phyloP scores from a whole-genome alignment of 768 basidiomycete species.

The Trametes cingulata region DNA sequence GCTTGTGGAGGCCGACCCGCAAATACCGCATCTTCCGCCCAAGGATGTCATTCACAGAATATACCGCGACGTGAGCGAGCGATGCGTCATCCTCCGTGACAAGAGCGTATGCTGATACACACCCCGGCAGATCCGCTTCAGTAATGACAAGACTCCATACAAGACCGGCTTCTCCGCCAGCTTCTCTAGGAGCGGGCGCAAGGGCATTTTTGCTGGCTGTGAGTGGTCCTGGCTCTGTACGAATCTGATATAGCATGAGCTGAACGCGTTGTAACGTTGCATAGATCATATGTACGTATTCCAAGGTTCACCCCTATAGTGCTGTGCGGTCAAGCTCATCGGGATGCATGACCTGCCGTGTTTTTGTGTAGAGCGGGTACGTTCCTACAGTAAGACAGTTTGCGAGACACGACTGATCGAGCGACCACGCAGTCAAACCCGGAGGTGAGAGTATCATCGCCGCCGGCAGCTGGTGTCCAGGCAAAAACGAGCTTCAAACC shows the following conservation, averaged over 20 bases:
- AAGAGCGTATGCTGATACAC: not conserved
- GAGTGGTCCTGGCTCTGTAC: slow-evolving; percentile 33
- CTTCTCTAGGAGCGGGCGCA: slow-evolving; percentile 86
- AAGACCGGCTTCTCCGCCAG: slow-evolving; percentile 80
- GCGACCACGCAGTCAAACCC: slow-evolving; percentile 52
- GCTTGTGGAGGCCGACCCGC: slow-evolving; percentile 71
- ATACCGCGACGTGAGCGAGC: slow-evolving; percentile 77
- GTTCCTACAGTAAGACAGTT: too few relatives aligned
- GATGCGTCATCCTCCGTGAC: not conserved
- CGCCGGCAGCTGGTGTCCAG: slow-evolving; percentile 79
- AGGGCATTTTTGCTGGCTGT: slow-evolving; percentile 89
- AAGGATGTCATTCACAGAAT: slow-evolving; percentile 93
- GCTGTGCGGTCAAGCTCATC: too few relatives aligned
- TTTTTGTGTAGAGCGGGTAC: not conserved
- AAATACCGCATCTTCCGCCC: slow-evolving; percentile 85
- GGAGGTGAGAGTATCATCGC: slow-evolving; percentile 73
- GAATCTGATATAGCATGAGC: not conserved
- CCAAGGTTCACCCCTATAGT: not conserved
- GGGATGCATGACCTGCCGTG: too few relatives aligned
- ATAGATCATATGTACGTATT: slow-evolving; percentile 63
- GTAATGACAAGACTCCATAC: slow-evolving; percentile 95
- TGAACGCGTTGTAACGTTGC: not conserved
- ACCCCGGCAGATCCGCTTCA: slow-evolving; percentile 73
- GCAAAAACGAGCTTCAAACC: slow-evolving; percentile 73
- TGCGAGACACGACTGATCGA: too few relatives aligned